Evolutionary conservation across 116 monocot genomes (phyloP).

Genomic region (Phalaenopsis hybrid): DNA sequence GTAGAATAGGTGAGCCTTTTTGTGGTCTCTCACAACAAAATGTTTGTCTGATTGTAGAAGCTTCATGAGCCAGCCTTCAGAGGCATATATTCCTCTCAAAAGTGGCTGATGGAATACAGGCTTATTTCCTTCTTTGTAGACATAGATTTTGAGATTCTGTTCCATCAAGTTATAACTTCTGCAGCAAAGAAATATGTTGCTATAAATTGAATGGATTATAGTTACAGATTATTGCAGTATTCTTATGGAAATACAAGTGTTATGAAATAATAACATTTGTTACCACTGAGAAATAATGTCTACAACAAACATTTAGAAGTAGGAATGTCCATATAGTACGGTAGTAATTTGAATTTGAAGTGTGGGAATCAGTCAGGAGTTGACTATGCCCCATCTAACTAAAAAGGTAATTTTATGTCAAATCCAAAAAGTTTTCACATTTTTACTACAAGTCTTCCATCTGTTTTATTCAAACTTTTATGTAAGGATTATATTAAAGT

Average conservation of each 20-base stretch:
- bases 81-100: constrained; percentile 54
- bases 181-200: background rate
- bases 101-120: constrained; percentile 57
- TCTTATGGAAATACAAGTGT: background rate
- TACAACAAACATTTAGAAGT: background rate
- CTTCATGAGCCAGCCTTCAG: constrained; percentile 80
- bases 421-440: background rate
- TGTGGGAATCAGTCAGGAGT: background rate
- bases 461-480: background rate
- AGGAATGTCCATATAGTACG: background rate
- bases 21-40: constrained; percentile 40
- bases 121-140: constrained; percentile 48
- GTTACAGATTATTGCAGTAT: background rate
- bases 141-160: constrained; percentile 38
- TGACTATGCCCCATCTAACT: background rate
- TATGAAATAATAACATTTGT: background rate
- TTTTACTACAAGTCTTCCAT: background rate
- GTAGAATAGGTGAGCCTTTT: constrained; percentile 58
- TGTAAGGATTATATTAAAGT: too few relatives aligned
- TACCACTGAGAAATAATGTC: background rate
- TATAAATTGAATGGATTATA: background rate
- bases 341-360: background rate
- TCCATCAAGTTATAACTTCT: constrained; percentile 78
- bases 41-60: constrained; percentile 35
- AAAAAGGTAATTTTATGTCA: background rate